Conservation (phyloP, 202 grass and related monocot species). For the Setaria viridis region DNA sequence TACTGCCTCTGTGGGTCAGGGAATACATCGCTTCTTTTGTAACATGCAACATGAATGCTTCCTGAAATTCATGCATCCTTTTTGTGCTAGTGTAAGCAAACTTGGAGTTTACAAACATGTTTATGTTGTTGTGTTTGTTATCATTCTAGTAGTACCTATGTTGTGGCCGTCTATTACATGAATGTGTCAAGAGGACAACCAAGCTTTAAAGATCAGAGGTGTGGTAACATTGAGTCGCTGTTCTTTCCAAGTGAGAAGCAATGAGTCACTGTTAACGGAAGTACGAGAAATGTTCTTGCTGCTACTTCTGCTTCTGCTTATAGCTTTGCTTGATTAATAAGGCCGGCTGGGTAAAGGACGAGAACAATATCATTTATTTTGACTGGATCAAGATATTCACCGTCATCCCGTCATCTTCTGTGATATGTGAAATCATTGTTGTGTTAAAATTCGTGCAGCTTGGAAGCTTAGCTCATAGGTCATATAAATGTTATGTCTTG, state of each 20-base stretch:
- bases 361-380: neutral
- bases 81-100: constrained; percentile 11
- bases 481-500: neutral
- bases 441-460: neutral
- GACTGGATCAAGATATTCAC: neutral
- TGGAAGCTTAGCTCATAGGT: constrained; percentile 6
- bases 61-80: neutral
- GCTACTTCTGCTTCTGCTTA: neutral
- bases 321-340: constrained; percentile 3
- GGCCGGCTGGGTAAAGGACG: neutral
- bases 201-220: neutral
- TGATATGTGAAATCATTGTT: neutral
- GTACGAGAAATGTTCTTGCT: neutral
- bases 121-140: neutral
- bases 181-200: neutral
- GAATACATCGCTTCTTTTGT: neutral
- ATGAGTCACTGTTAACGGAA: neutral
- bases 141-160: neutral
- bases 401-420: neutral
- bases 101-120: neutral
- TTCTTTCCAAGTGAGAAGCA: neutral
- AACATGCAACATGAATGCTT: neutral
- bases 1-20: neutral
- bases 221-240: neutral
- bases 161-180: neutral